Base-by-base conservation (phyloP, 768 basidiomycete genomes). In the Paxillus rubicundulus region DNA sequence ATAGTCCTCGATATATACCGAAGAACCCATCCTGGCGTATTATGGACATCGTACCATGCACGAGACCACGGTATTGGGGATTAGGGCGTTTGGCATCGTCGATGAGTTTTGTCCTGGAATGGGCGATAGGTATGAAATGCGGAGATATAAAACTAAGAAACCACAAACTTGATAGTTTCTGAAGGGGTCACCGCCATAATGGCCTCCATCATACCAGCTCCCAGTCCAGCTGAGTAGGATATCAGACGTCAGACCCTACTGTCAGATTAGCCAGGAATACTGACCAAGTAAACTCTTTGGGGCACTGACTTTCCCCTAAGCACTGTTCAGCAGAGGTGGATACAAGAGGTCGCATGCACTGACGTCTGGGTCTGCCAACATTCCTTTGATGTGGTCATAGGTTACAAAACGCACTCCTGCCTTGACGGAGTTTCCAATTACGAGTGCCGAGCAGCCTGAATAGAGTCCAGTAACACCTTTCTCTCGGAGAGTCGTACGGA, bases 321-420 rank as follows among this genome's bases (percentile, higher is more conserved):
- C 9, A 17, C 7, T 21, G 16, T 32, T 58, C 34, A 52, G 37
- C 24, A 40, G 12, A 36, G 5, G n/a, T 24, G 9, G 16, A 5
- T 7, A 20, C 27, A 14, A 27, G 3, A 53, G 36, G 2, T 17
- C 18, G 17, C 3, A 13, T 21, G 16, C 8, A 64, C 78, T 62
- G 62, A 93, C 95, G 76, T 98, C 78, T 6, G 83, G 63, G 69
- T 98, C 93, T 40, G 88, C 89, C 41, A 99, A 68, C 61, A 85
- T 69, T 27, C 76, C 72, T 73, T 98, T 98, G 75, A 94, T 95
- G 65, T 87, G 79, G 66, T 98, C 95, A 71, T 99, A 99, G 59
- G 85, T 88, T 51, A 97, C 81, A 69, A 99, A 99, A 39, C 97
- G 80, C 34, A 99, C 95, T 4, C 95, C 97, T 1, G 97, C 97